Percentiles rank a stretch among this genome's conserved stretches.
These are phyloP conservation scores for Leucocoprinus leucothites DNA, from an alignment of 768 basidiomycete genomes.

Conservation along the genomic window DNA sequence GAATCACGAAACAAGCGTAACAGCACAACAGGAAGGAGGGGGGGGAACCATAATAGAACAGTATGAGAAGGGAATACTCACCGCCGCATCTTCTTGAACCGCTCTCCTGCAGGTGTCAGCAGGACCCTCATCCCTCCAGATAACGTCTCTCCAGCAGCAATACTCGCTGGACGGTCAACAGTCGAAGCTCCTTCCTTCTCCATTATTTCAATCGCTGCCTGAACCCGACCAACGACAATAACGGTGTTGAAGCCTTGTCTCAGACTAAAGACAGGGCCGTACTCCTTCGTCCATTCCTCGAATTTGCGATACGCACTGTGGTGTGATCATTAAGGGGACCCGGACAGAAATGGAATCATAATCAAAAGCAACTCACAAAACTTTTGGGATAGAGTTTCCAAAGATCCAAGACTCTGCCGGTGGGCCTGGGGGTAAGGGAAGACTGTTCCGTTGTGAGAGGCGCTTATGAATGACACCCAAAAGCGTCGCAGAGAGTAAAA, in stretches of 20 bases:
- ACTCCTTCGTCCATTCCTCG: slow-evolving; percentile 56
- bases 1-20: too few relatives aligned
- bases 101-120: slow-evolving; percentile 53
- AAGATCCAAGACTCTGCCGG: slow-evolving; percentile 34
- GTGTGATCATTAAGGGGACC: background rate
- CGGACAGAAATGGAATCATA: background rate
- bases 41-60: background rate
- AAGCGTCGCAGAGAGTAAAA: slow-evolving; percentile 27
- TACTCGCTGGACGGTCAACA: slow-evolving; percentile 52
- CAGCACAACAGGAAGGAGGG: background rate
- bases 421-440: slow-evolving; percentile 42
- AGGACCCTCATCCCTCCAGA: slow-evolving; percentile 58
- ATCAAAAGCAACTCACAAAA: slow-evolving; percentile 42
- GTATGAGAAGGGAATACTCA: slow-evolving; percentile 19
- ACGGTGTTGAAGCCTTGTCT: slow-evolving; percentile 44
- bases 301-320: slow-evolving; percentile 47
- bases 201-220: slow-evolving; percentile 65
- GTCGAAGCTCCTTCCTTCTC: slow-evolving; percentile 58
- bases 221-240: slow-evolving; percentile 45
- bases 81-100: slow-evolving; percentile 61
- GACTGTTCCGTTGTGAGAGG: slow-evolving; percentile 17
- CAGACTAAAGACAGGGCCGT: slow-evolving; percentile 59
- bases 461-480: slow-evolving; percentile 27
- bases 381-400: slow-evolving; percentile 36
- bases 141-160: slow-evolving; percentile 58